A percentile compares a stretch with the other conserved stretches of the same genome.
These are phyloP conservation scores for Barnettozyma botsteinii DNA, from an alignment of 805 yeast genomes.

Conservation along the genomic window DNA sequence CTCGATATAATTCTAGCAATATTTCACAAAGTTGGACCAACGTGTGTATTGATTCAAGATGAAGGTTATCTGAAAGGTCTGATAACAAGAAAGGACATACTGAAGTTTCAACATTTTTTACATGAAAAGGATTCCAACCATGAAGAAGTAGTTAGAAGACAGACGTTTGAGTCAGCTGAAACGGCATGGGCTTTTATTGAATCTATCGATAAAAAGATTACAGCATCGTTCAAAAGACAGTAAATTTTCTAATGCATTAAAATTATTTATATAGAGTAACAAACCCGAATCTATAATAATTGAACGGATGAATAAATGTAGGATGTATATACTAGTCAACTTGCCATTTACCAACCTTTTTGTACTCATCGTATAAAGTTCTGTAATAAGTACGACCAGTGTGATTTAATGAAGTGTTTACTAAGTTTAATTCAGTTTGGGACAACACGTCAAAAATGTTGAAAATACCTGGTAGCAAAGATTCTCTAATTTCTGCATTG, in stretches of 20 bases:
- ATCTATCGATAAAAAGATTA: slow-evolving; percentile 5
- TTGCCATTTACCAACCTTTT: slow-evolving; percentile 73
- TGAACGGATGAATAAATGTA: too few species aligned
- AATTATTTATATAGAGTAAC: not conserved
- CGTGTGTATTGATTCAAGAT: slow-evolving; percentile 60
- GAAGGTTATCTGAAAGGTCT: slow-evolving; percentile 62
- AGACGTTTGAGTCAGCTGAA: slow-evolving; percentile 12
- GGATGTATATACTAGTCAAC: slow-evolving; percentile 6
- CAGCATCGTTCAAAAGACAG: slow-evolving; percentile 1
- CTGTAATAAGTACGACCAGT: slow-evolving; percentile 66
- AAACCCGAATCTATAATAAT: not conserved
- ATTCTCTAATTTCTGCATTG: slow-evolving; percentile 39
- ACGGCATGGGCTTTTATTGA: slow-evolving; percentile 14
- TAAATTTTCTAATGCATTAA: not conserved
- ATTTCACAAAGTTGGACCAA: slow-evolving; percentile 77
- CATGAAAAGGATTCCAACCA: slow-evolving; percentile 12
- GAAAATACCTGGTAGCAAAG: slow-evolving; percentile 51
- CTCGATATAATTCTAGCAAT: slow-evolving; percentile 59
- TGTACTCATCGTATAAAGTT: slow-evolving; percentile 65
- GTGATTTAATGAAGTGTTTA: slow-evolving; percentile 60
- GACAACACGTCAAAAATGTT: slow-evolving; percentile 66
- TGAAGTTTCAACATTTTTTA: slow-evolving; percentile 48
- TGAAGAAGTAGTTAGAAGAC: slow-evolving; percentile 9
- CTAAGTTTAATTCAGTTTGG: slow-evolving; percentile 52
- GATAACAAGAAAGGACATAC: slow-evolving; percentile 79